Evolutionary conservation across 148 eudicot species (phyloP).

Genomic region (Hydrangea macrophylla): DNA sequence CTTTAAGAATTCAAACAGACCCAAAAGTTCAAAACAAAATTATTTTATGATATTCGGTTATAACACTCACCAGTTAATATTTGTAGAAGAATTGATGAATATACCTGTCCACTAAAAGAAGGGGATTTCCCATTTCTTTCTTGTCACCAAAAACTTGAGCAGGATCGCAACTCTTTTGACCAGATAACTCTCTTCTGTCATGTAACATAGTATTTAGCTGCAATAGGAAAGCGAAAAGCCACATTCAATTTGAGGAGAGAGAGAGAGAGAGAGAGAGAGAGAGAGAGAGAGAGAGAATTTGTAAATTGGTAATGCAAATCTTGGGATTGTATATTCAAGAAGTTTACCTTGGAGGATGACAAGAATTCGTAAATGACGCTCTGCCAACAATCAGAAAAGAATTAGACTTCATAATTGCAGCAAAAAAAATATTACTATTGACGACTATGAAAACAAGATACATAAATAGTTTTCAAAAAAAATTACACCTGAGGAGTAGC

Average conservation of each 20-base stretch:
- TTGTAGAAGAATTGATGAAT: background rate
- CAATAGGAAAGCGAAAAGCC: conserved; percentile 15
- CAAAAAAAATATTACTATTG: background rate
- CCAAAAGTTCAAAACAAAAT: background rate
- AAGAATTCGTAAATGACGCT: conserved; percentile 31
- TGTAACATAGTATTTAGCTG: conserved; percentile 38
- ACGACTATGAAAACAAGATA: background rate
- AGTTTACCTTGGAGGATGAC: conserved; percentile 27
- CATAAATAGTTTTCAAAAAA: conserved; percentile 4
- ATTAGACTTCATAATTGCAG: background rate
- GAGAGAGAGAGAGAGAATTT: no score
- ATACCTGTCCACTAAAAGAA: conserved; percentile 19
- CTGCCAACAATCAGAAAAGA: conserved; percentile 17
- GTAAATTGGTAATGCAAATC: background rate
- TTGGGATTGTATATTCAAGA: background rate
- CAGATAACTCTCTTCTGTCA: conserved; percentile 45
- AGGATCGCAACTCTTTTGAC: conserved; percentile 37
- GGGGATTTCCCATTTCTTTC: conserved; percentile 3
- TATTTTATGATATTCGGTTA: background rate
- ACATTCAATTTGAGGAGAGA: no score
- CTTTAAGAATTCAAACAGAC: no score
- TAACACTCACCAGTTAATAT: background rate
- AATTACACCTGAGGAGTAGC: conserved; percentile 37
- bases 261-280: no score
- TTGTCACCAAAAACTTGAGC: conserved; percentile 20